Evolutionary conservation across 1,284 basidiomycete species (phyloP).

Genomic region (Fomitopsis betulina): DNA sequence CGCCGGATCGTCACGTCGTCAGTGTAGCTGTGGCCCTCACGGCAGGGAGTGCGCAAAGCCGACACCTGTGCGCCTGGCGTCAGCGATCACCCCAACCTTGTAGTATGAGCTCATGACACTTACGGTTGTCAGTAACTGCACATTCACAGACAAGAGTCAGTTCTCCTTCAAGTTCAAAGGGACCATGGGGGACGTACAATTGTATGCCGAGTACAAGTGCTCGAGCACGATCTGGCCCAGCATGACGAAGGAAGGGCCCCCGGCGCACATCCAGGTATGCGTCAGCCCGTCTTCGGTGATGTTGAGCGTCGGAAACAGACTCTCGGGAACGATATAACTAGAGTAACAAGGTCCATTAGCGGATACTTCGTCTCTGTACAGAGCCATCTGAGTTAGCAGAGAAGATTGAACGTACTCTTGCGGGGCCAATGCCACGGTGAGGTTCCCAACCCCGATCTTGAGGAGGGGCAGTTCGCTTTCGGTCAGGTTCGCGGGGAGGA

Average conservation of each 20-base stretch:
- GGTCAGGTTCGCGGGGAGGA: constrained; percentile 10
- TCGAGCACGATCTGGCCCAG: constrained; percentile 13
- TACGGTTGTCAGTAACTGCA: background rate
- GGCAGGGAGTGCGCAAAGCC: no score
- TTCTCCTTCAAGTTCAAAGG: no score
- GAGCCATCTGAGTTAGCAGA: background rate
- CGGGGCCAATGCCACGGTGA: constrained; percentile 7
- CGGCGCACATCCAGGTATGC: constrained; percentile 10
- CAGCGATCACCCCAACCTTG: no score
- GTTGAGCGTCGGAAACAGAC: constrained; percentile 7
- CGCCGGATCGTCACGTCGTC: no score
- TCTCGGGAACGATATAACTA: constrained; percentile 9
- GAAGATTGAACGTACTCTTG: background rate
- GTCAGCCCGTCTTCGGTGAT: constrained; percentile 8
- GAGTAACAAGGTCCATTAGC: no score
- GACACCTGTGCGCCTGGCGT: no score
- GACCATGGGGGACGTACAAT: constrained; percentile 2
- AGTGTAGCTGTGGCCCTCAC: no score
- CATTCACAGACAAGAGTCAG: no score
- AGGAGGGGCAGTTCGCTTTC: constrained; percentile 3
- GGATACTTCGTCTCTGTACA: no score
- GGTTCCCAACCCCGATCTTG: constrained; percentile 6
- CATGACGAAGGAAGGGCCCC: constrained; percentile 3
- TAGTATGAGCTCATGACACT: no score
- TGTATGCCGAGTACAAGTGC: constrained; percentile 10